These are phyloP conservation scores for Tubosaeta brunneosetosa DNA, from an alignment of 768 basidiomycete genomes.

Conservation along the genomic window DNA sequence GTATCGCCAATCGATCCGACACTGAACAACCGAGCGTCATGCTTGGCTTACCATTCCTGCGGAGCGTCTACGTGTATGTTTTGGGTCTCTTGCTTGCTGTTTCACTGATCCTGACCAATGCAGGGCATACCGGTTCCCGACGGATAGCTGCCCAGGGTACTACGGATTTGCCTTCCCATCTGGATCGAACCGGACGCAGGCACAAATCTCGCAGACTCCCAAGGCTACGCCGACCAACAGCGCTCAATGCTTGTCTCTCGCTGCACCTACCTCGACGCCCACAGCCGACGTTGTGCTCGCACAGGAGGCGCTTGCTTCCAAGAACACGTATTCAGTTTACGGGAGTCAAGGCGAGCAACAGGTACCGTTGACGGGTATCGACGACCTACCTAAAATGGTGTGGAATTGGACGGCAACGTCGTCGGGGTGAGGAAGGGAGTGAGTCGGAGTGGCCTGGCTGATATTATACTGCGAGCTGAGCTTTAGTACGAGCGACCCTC, in stretches of 20 bases:
- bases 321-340: constrained; percentile 13
- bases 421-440: neutral
- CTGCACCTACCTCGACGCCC: constrained; percentile 27
- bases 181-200: constrained; percentile 24
- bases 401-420: constrained; percentile 20
- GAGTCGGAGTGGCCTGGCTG: too few species aligned
- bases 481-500: neutral
- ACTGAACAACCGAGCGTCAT: constrained; percentile 11
- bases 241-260: constrained; percentile 23
- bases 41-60: constrained; percentile 27
- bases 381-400: constrained; percentile 13
- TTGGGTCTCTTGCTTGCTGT: neutral
- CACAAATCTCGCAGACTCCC: constrained; percentile 28
- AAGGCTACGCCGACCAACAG: constrained; percentile 24
- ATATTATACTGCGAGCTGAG: neutral
- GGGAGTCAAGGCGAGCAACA: constrained; percentile 2
- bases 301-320: constrained; percentile 4
- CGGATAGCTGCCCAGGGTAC: constrained; percentile 25
- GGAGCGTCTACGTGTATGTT: constrained; percentile 30
- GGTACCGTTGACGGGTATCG: constrained; percentile 10
- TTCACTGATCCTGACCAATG: neutral
- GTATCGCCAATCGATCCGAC: constrained; percentile 12
- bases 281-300: constrained; percentile 12
- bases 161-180: constrained; percentile 31
- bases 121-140: constrained; percentile 32